These are phyloP conservation scores for Tremella fuciformis DNA, from an alignment of 768 basidiomycete species.

Conservation along the genomic window DNA sequence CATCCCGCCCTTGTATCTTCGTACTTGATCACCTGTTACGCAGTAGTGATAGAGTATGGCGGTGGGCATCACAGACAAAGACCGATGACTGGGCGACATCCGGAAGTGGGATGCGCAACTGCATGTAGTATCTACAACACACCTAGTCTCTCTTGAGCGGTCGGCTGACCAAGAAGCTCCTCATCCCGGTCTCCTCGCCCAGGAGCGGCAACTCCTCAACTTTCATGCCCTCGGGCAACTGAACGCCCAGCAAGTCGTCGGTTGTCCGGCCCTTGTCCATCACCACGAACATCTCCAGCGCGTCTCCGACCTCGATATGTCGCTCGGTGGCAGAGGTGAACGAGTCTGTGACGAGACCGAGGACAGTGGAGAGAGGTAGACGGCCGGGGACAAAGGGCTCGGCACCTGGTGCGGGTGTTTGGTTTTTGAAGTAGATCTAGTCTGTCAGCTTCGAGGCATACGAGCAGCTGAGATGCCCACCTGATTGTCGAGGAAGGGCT, in stretches of 20 bases:
- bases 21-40: too few species aligned
- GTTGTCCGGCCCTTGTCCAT: conserved; percentile 66
- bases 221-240: conserved; percentile 34
- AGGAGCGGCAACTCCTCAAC: conserved; percentile 42
- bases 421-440: conserved; percentile 98
- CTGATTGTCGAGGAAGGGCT: conserved; percentile 98
- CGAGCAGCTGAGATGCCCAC: conserved; percentile 56
- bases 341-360: conserved; percentile 86
- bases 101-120: too few species aligned
- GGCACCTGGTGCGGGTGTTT: conserved; percentile 67
- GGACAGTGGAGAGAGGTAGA: conserved; percentile 73
- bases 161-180: conserved; percentile 39
- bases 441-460: conserved; percentile 12
- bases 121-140: too few species aligned
- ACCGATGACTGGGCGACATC: too few species aligned
- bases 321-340: conserved; percentile 97
- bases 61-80: too few species aligned
- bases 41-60: too few species aligned
- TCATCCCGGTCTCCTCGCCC: conserved; percentile 38
- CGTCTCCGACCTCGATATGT: conserved; percentile 98
- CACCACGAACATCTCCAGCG: conserved; percentile 85
- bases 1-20: too few species aligned
- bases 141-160: conserved; percentile 44
- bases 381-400: conserved; percentile 67
- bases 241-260: conserved; percentile 54